Conservation (phyloP, 768 basidiomycete species). For the Hemileccinum impolitum region DNA sequence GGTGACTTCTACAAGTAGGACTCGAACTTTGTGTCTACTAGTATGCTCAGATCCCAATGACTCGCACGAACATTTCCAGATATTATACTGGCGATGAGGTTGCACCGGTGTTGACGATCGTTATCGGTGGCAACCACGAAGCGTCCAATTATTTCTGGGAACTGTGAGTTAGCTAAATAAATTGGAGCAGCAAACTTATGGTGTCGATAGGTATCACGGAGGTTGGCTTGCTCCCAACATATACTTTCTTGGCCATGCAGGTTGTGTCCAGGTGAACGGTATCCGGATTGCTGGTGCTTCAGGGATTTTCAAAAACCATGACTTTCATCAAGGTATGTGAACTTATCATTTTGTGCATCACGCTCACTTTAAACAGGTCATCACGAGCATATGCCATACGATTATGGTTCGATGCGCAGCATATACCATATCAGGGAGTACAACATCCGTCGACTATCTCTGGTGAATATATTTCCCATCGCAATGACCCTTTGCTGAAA, state of each 20-base stretch:
- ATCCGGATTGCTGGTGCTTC: constrained; percentile 87
- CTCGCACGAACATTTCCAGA: constrained; percentile 34
- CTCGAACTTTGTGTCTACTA: not conserved
- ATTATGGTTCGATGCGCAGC: constrained; percentile 65
- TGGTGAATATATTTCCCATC: constrained; percentile 40
- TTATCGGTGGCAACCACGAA: constrained; percentile 98
- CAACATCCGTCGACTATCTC: constrained; percentile 72
- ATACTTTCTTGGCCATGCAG: constrained; percentile 92
- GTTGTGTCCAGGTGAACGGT: constrained; percentile 84
- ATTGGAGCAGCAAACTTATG: constrained; percentile 1
- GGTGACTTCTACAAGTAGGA: constrained; percentile 79
- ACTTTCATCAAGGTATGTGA: constrained; percentile 64
- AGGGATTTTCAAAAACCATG: constrained; percentile 81
- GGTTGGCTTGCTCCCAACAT: constrained; percentile 97
- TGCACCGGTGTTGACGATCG: constrained; percentile 87
- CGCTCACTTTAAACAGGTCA: constrained; percentile 48
- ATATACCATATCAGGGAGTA: constrained; percentile 91
- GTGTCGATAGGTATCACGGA: constrained; percentile 73
- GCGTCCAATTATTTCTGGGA: constrained; percentile 97
- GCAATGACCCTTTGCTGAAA: not conserved
- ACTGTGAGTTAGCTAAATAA: constrained; percentile 51
- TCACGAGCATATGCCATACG: constrained; percentile 81
- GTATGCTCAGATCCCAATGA: not conserved
- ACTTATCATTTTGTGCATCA: not conserved
- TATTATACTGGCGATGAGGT: constrained; percentile 82